These are phyloP conservation scores for Ganoderma boninense DNA, from an alignment of 1,284 basidiomycete genomes.

Conservation along the genomic window DNA sequence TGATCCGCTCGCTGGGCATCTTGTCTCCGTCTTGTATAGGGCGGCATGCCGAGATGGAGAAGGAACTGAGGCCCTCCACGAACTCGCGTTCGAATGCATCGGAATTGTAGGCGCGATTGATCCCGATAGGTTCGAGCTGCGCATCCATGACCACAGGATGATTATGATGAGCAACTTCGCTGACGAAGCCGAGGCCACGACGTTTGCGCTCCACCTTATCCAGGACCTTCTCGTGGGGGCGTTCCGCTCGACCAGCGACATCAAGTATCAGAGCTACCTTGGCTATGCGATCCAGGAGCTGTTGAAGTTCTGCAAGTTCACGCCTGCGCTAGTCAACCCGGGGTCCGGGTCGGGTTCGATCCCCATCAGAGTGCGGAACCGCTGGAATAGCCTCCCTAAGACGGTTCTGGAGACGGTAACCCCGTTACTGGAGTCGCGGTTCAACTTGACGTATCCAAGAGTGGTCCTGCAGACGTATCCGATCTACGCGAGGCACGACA, in stretches of 20 bases:
- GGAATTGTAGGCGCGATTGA: slow-evolving; percentile 96
- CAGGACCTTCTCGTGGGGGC: slow-evolving; percentile 90
- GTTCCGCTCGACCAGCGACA: slow-evolving; percentile 94
- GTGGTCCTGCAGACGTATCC: slow-evolving; percentile 61
- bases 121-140: slow-evolving; percentile 90
- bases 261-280: slow-evolving; percentile 89
- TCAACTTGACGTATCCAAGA: slow-evolving; percentile 55
- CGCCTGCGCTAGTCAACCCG: slow-evolving; percentile 68
- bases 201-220: slow-evolving; percentile 90
- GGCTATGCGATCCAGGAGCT: slow-evolving; percentile 96
- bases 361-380: slow-evolving; percentile 68
- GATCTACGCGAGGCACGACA: slow-evolving; percentile 79
- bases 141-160: slow-evolving; percentile 68
- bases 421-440: slow-evolving; percentile 86
- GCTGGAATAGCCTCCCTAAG: slow-evolving; percentile 85
- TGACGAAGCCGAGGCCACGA: slow-evolving; percentile 80
- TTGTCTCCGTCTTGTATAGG: slow-evolving; percentile 76
- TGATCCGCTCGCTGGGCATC: slow-evolving; percentile 77
- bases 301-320: slow-evolving; percentile 89
- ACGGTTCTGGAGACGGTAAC: slow-evolving; percentile 89
- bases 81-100: slow-evolving; percentile 89
- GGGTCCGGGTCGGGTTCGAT: slow-evolving; percentile 57
- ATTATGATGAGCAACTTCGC: slow-evolving; percentile 86
- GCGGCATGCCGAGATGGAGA: slow-evolving; percentile 84
- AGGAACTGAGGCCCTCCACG: slow-evolving; percentile 71